Evolutionary conservation across 202 grass and related monocot genomes (phyloP).

Genomic region (Sporobolus alterniflorus): DNA sequence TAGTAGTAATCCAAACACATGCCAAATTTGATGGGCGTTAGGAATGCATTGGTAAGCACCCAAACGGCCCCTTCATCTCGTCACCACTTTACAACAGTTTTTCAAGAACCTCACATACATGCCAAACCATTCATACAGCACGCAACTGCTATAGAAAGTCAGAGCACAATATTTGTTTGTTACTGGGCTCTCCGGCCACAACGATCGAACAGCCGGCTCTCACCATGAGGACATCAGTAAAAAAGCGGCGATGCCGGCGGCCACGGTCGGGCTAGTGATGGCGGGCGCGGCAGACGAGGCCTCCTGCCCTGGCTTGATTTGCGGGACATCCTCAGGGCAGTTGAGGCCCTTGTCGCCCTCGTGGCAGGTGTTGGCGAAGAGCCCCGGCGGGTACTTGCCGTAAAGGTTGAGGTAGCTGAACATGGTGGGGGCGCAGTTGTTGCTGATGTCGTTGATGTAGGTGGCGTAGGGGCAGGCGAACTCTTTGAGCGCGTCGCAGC

Average conservation of each 20-base stretch:
- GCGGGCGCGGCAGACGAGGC: constrained; percentile 16
- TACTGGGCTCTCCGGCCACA: neutral
- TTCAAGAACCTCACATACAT: too few species aligned
- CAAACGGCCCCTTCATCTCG: too few species aligned
- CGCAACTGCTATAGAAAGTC: neutral
- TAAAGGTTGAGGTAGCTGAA: constrained; percentile 95
- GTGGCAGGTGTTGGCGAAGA: constrained; percentile 77
- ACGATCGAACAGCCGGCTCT: neutral
- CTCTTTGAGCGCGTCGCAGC: constrained; percentile 34
- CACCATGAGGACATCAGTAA: constrained; percentile 25
- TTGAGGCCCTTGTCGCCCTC: constrained; percentile 56
- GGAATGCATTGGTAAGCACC: too few species aligned
- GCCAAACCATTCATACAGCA: too few species aligned
- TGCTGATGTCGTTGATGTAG: constrained; percentile 66
- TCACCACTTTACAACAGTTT: too few species aligned
- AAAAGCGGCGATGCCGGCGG: neutral
- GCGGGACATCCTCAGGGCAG: constrained; percentile 50
- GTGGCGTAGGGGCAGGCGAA: constrained; percentile 70
- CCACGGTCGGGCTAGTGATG: neutral
- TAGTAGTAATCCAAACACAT: too few species aligned
- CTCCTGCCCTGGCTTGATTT: constrained; percentile 43
- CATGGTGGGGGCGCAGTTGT: constrained; percentile 75
- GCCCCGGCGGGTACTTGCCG: constrained; percentile 31
- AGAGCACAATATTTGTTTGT: too few species aligned
- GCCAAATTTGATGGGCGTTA: too few species aligned